Evolutionary conservation across 768 basidiomycete genomes (phyloP), one percentile per base, ranked within the genome.

Genomic region (Naganishia onofrii): DNA sequence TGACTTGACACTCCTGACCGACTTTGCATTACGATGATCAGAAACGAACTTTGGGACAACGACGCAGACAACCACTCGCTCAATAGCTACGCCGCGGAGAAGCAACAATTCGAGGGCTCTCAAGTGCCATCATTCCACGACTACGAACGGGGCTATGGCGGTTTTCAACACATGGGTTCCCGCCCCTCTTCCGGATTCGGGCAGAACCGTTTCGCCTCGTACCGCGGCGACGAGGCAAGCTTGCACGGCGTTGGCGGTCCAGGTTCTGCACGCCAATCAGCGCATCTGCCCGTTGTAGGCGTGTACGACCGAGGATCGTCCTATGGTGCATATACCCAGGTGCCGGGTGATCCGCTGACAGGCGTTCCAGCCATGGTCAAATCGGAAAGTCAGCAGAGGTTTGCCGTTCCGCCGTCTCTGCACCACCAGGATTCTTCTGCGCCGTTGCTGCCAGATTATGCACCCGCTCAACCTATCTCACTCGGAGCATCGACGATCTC

Each of bases 31-130:
- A 0, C 17, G 8, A 9, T n/a, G 32, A 8, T 73, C 13, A 92
- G 90, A 89, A 96, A 94, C 76, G 93, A 95, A 80, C 87, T 96
- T 13, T 97, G 93, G 93, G 93, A 96, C 78, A 93, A 93, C 80
- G 93, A 95, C 74, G 93, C 91, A 0, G 64, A 71, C 58, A 94
- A 94, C 76, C 93, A 95, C 81, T 93, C 91, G 71, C 91, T 93
- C 63, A 92, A 92, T 9, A 93, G 91, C 0, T 95, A 92, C 90
- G 88, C 89, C 12, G 92, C 92, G 38, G 82, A 83, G 48, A 89
- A 89, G 76, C 79, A 85, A 73, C 87, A 85, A 73, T 79, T 78
- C 44, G 88, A 89, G 31, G 76, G 72, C 38, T 80, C 79, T 10
- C 69, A 76, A 26, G 72, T 75, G 9, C 88, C 87, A 2, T 93